Percentiles rank a stretch among this genome's conserved stretches.
phyloP scores from a whole-genome alignment of 1,284 basidiomycete genomes.

The Leccinum fallax region DNA sequence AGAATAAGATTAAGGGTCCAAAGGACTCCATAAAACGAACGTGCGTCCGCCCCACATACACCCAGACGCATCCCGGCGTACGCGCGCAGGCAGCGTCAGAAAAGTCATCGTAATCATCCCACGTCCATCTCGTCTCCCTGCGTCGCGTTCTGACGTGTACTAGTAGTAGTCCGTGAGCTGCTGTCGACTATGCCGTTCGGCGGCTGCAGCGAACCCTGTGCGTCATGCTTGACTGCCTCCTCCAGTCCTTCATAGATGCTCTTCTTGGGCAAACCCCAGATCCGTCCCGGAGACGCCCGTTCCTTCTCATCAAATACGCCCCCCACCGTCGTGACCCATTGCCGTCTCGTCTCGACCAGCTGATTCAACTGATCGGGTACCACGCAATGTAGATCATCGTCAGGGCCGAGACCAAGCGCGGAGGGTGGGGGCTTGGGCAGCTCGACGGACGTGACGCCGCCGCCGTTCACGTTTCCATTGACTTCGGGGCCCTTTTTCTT shows the following conservation, averaged over 20 bases:
- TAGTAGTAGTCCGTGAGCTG: conserved; percentile 35
- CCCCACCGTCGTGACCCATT: conserved; percentile 76
- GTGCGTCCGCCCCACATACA: not conserved
- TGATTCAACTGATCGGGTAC: conserved; percentile 74
- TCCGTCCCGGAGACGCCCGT: conserved; percentile 59
- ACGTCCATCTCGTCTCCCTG: conserved; percentile 58
- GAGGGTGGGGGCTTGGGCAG: conserved; percentile 57
- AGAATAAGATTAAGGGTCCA: conserved; percentile 36
- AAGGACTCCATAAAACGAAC: conserved; percentile 13
- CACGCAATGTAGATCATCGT: conserved; percentile 64
- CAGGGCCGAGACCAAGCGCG: conserved; percentile 64
- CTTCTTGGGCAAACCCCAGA: conserved; percentile 71
- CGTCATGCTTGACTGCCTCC: conserved; percentile 48
- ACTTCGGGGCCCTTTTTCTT: conserved; percentile 61
- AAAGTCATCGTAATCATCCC: conserved; percentile 37
- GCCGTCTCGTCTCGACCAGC: conserved; percentile 67
- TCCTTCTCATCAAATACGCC: conserved; percentile 69
- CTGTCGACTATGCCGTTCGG: conserved; percentile 17
- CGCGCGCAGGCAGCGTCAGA: not conserved
- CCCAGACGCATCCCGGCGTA: not conserved
- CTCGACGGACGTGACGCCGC: conserved; percentile 32
- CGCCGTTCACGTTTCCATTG: conserved; percentile 38
- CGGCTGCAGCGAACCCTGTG: conserved; percentile 14
- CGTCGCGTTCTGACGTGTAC: conserved; percentile 46
- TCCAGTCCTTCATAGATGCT: conserved; percentile 79